Percentiles rank a stretch among this genome's conserved stretches.
phyloP scores from a whole-genome alignment of 768 basidiomycete species.

The Vararia minispora region DNA sequence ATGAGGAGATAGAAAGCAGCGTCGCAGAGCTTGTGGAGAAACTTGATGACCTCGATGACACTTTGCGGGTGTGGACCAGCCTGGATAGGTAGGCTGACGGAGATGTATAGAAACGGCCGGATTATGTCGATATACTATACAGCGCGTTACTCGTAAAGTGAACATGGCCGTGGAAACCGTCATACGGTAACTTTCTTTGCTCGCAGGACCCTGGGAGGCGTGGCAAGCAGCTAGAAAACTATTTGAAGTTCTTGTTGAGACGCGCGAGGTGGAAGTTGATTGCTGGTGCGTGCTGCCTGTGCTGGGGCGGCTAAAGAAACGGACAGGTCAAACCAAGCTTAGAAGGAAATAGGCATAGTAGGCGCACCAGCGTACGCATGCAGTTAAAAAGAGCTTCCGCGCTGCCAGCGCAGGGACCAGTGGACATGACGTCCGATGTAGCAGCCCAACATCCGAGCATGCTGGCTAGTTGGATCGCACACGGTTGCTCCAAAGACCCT shows the following conservation, averaged over 20 bases:
- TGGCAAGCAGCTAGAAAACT: slow-evolving; percentile 17
- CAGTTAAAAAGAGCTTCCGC: slow-evolving; percentile 62
- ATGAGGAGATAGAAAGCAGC: slow-evolving; percentile 8
- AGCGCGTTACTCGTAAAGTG: background rate
- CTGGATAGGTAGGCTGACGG: slow-evolving; percentile 4
- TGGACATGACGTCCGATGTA: slow-evolving; percentile 46
- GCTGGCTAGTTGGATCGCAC: slow-evolving; percentile 57
- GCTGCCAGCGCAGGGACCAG: slow-evolving; percentile 41
- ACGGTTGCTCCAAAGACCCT: slow-evolving; percentile 38
- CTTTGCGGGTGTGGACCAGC: slow-evolving; percentile 14
- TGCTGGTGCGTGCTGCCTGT: slow-evolving; percentile 58
- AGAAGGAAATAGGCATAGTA: slow-evolving; percentile 2
- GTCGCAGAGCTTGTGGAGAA: slow-evolving; percentile 7
- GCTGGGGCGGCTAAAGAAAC: slow-evolving; percentile 45
- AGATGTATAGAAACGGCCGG: background rate
- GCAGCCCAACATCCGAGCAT: slow-evolving; percentile 89
- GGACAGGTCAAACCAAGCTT: slow-evolving; percentile 2
- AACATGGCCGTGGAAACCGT: background rate
- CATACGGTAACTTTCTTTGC: background rate
- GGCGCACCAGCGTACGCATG: slow-evolving; percentile 75
- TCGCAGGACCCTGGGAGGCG: background rate
- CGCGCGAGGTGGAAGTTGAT: slow-evolving; percentile 89
- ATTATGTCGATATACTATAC: slow-evolving; percentile 2
- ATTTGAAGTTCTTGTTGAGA: slow-evolving; percentile 65
- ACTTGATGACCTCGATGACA: slow-evolving; percentile 12